phyloP scores from a whole-genome alignment of 352 stramenopile genomes.

The Phytophthora palmivora region DNA sequence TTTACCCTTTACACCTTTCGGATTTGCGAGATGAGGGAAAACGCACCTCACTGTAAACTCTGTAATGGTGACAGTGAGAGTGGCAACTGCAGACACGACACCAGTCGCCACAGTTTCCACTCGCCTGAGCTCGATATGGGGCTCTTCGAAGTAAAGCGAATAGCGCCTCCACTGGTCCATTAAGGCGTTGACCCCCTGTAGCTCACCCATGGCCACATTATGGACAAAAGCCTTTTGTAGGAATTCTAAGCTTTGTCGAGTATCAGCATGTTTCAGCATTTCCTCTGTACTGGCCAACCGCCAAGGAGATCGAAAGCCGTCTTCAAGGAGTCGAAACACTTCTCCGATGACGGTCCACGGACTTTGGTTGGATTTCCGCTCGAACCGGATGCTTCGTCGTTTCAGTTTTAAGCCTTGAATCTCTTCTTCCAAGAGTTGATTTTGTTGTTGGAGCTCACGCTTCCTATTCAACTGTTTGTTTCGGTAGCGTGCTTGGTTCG shows the following conservation, averaged over 20 bases:
- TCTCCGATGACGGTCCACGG: conserved; percentile 27
- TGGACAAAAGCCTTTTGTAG: conserved; percentile 20
- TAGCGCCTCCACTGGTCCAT: conserved; percentile 33
- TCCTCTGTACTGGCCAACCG: conserved; percentile 12
- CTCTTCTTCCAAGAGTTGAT: conserved; percentile 21
- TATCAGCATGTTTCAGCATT: conserved; percentile 18
- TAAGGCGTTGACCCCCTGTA: conserved; percentile 17
- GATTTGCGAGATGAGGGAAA: conserved; percentile 8
- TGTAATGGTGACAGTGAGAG: conserved; percentile 14
- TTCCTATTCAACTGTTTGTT: conserved; percentile 22
- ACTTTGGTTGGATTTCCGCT: conserved; percentile 17
- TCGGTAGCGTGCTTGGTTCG: conserved; percentile 32
- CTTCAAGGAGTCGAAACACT: conserved; percentile 22
- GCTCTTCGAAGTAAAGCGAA: conserved; percentile 25
- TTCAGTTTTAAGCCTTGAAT: conserved; percentile 18
- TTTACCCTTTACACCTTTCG: conserved; percentile 4
- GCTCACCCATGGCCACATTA: conserved; percentile 13
- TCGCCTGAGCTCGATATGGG: conserved; percentile 14
- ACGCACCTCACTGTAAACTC: conserved; percentile 19
- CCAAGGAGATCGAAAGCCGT: conserved; percentile 23
- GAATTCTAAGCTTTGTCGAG: conserved; percentile 2
- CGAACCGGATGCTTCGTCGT: conserved; percentile 6
- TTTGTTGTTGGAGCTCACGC: conserved; percentile 10
- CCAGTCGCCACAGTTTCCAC: conserved; percentile 9
- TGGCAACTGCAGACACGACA: conserved; percentile 16